Percentiles rank a stretch among this genome's conserved stretches.
Conservation (phyloP, 1,284 basidiomycete species). For the Irpex sp. region DNA sequence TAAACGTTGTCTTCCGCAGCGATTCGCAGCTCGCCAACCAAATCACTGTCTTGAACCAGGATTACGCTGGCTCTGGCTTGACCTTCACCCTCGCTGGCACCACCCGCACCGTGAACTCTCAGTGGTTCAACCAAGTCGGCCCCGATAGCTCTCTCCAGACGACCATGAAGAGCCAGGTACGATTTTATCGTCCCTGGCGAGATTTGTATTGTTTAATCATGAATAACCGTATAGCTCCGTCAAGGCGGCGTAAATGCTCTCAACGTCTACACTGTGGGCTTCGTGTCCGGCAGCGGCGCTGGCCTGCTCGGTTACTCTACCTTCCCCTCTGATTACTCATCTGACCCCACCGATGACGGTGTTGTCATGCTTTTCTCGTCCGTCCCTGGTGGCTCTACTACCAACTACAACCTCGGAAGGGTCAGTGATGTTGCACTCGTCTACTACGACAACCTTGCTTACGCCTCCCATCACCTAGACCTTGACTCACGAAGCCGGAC, state of each 20-base stretch:
- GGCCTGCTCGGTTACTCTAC: slow-evolving; percentile 47
- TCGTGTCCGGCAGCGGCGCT: slow-evolving; percentile 15
- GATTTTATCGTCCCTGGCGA: not conserved
- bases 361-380: slow-evolving; percentile 46
- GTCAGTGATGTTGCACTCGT: slow-evolving; percentile 2
- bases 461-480: slow-evolving; percentile 28
- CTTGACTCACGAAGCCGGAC: slow-evolving; percentile 50
- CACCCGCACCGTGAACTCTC: slow-evolving; percentile 38
- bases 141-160: slow-evolving; percentile 35
- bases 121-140: slow-evolving; percentile 44
- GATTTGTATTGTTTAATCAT: no score
- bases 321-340: slow-evolving; percentile 39
- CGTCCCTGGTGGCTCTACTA: slow-evolving; percentile 41
- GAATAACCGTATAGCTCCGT: slow-evolving; percentile 25
- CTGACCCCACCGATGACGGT: slow-evolving; percentile 39
- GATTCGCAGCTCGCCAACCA: slow-evolving; percentile 35
- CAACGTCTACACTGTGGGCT: slow-evolving; percentile 50
- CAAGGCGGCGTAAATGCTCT: slow-evolving; percentile 36
- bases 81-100: slow-evolving; percentile 39
- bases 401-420: slow-evolving; percentile 42
- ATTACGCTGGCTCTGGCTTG: slow-evolving; percentile 38
- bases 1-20: slow-evolving; percentile 16
- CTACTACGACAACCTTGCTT: no score
- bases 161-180: slow-evolving; percentile 39
- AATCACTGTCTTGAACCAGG: slow-evolving; percentile 42